Evolutionary conservation across 768 basidiomycete genomes (phyloP), one percentile per base, ranked within the genome.

Genomic region (Mycena leptocephala): DNA sequence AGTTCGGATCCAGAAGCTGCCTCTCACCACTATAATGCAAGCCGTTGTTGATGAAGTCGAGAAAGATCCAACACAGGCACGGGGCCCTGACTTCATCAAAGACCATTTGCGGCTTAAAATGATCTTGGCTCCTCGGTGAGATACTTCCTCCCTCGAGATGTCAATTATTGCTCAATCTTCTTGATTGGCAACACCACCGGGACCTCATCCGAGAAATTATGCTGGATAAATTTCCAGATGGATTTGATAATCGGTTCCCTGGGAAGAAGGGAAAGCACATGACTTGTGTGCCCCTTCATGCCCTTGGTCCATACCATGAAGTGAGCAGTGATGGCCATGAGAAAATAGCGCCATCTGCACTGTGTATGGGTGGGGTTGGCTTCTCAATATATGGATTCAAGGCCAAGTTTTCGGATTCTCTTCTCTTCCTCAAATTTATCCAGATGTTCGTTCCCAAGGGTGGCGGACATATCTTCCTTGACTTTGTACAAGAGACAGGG

Each of bases 301-400:
- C 69, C 5, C 7, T 22, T 30, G 78, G 78, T 16, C 72, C 61
- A 13, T 63, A 30, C 22, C 55, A 64, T 51, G 73, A 79, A 67
- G 41, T 78, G 32, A 64, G 65, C 46, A 37, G 51, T 46, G 80
- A 81, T 62, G 80, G 80, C 5, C 80, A 80, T 46, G 80, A 79
- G 41, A 81, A 81, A 65, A 66, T 81, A 13, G 58, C 53, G 7
- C 20, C 70, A 9, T 55, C 67, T n/a, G 80, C 80, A 16, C 65
- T 81, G 13, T 30, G 63, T 13, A 80, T 39, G 37, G 37, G 37
- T 39, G 37, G 37, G 37, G 37, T 39, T 39, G 37, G 37, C 37
- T 39, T 39, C 37, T 39, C 37, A 39, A 39, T 39, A 39, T 39
- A 39, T 39, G 37, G 37, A 7, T 39, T 39, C 37, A 39, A 39